These are phyloP conservation scores for Bonia amplexicaulis DNA, from an alignment of 176 grass and related monocot genomes.

Conservation along the genomic window DNA sequence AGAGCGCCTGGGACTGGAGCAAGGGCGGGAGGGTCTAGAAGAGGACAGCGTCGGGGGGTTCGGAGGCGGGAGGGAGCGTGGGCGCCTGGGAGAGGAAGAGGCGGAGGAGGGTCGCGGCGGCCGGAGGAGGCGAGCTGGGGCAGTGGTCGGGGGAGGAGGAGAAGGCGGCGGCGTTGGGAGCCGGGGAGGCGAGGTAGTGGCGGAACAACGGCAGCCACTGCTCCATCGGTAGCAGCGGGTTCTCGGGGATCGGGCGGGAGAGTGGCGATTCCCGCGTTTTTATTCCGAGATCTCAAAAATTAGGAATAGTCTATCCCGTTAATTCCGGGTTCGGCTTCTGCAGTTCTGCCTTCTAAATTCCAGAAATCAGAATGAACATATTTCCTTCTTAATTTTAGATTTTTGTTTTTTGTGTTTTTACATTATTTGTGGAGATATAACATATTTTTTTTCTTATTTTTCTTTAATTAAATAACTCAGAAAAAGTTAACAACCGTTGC, in stretches of 20 bases:
- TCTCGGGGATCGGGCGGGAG: too few relatives aligned
- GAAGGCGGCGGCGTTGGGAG: conserved; percentile 36
- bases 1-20: conserved; percentile 66
- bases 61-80: conserved; percentile 13
- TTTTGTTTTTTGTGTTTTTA: too few relatives aligned
- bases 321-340: too few relatives aligned
- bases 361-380: too few relatives aligned
- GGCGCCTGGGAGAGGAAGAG: conserved; percentile 31
- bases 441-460: too few relatives aligned
- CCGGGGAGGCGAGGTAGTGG: conserved; percentile 41
- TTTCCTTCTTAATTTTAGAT: too few relatives aligned
- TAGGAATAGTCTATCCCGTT: too few relatives aligned
- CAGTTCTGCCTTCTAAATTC: too few relatives aligned
- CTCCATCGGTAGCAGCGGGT: conserved; percentile 35
- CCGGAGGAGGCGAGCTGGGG: conserved; percentile 13
- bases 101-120: not conserved
- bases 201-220: conserved; percentile 53
- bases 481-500: too few relatives aligned
- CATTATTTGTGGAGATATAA: too few relatives aligned
- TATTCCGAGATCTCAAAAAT: not conserved
- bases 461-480: too few relatives aligned
- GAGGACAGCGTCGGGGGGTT: conserved; percentile 30
- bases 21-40: conserved; percentile 55
- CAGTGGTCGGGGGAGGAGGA: conserved; percentile 5
- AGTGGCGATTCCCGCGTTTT: not conserved